Percentiles rank a stretch among this genome's conserved stretches.
Evolutionary conservation across 2,329 filamentous ascomycete genomes (phyloP).

Genomic region (Neoascochyta sp.): DNA sequence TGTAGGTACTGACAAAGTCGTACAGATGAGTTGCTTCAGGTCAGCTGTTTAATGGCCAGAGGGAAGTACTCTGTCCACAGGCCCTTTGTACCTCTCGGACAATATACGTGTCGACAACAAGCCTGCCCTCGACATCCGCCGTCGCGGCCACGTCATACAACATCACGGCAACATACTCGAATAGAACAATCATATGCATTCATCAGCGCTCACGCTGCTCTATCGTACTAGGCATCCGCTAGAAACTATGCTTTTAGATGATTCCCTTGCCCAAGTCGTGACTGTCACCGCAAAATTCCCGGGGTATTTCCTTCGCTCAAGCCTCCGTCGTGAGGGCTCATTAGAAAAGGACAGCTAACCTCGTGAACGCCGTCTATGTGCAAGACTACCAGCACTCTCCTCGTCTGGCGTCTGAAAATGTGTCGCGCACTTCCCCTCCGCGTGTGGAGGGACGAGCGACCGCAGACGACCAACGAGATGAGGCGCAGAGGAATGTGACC

Average conservation of each 20-base stretch:
- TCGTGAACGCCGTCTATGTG: conserved; percentile 41
- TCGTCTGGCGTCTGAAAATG: conserved; percentile 30
- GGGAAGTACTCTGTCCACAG: too few relatives aligned
- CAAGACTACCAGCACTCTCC: conserved; percentile 30
- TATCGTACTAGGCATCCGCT: conserved; percentile 34
- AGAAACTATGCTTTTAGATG: conserved; percentile 36
- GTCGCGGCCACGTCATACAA: neutral
- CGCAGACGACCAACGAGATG: conserved; percentile 29
- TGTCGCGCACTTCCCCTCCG: conserved; percentile 24
- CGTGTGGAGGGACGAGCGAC: conserved; percentile 23
- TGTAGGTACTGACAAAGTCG: too few relatives aligned
- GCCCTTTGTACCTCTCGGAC: too few relatives aligned
- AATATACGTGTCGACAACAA: too few relatives aligned
- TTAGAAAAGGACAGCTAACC: conserved; percentile 26
- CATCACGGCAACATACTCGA: neutral
- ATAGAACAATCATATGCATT: conserved; percentile 26
- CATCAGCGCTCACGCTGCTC: conserved; percentile 27
- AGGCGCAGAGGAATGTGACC: conserved; percentile 30
- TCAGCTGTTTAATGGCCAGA: too few relatives aligned
- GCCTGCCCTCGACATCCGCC: too few relatives aligned
- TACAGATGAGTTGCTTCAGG: too few relatives aligned
- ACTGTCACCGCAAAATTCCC: conserved; percentile 24
- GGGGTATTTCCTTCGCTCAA: conserved; percentile 37
- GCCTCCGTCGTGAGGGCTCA: conserved; percentile 23
- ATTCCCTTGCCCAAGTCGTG: conserved; percentile 38